Evolutionary conservation across 2,329 filamentous ascomycete species (phyloP), one percentile per base, ranked within the genome.

Genomic region (Alternaria angustiovoidea): DNA sequence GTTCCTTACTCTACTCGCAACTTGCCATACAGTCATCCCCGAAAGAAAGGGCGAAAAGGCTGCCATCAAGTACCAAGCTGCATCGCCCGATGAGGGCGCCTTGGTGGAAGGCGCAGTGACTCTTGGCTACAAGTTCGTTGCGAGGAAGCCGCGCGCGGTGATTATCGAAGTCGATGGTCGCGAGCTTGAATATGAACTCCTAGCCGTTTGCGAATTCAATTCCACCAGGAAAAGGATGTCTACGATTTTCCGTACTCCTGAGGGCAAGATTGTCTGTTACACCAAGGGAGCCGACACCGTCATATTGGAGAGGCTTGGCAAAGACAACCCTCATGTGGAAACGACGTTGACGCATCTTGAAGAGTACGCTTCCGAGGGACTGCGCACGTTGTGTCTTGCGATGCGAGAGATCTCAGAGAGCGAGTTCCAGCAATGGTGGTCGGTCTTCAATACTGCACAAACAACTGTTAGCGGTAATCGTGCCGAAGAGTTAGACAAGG

Each of bases 191-290:
- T 99, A 95, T 76, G 92, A 97, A 77, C 85, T 99, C 39, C 82
- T 99, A 59, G 94, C 94, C 2, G 94, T 99, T n/a, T 97, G 94
- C 78, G 95, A 99, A 79, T 99, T 99, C 84, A 99, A 99, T 81
- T 98, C 95, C 1, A 95, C 93, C 8, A 87, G 95, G 71, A 99
- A 99, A 82, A 87, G 95, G 67, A 99, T 99, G 95, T 98, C 95
- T 7, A 92, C 94, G 22, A 96, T 99, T 68, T 97, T 96, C 82
- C 89, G 96, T 54, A 97, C 94, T 74, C 95, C 95, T 0, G 94
- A 98, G 81, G 95, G 95, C 64, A 97, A 95, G 81, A 91, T 99
- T 61, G 86, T 95, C 51, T 89, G 93, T 70, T 99, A 97, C 80
- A 94, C 90, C 81, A 99, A 99, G 81, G 95, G 95, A 70, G 95